Evolutionary conservation across 1,284 basidiomycete species (phyloP).

Genomic region (Austropuccinia psidii): DNA sequence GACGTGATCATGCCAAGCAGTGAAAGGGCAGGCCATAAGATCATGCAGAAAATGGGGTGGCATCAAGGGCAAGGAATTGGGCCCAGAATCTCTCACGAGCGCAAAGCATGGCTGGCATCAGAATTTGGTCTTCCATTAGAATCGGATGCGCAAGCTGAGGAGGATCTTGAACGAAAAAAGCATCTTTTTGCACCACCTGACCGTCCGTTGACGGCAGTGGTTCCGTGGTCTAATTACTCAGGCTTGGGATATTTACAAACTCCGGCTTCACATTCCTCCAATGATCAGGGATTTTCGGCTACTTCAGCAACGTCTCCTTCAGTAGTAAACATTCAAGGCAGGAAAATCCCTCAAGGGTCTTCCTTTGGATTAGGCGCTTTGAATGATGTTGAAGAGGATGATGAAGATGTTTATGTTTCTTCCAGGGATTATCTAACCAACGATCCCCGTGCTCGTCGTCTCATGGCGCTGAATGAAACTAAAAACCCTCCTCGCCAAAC

Average conservation of each 20-base stretch:
- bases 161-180: conserved; percentile 68
- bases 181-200: conserved; percentile 80
- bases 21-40: conserved; percentile 57
- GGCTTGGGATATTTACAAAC: conserved; percentile 63
- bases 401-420: conserved; percentile 32
- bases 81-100: conserved; percentile 70
- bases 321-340: not conserved
- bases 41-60: conserved; percentile 95
- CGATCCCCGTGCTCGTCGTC: conserved; percentile 24
- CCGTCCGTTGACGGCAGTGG: conserved; percentile 58
- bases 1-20: conserved; percentile 42
- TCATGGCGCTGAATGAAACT: conserved; percentile 17
- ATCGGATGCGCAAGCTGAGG: conserved; percentile 43
- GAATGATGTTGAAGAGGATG: conserved; percentile 35
- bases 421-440: conserved; percentile 8
- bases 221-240: conserved; percentile 64
- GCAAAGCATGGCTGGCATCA: conserved; percentile 58
- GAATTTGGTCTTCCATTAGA: conserved; percentile 40
- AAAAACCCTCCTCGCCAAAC: not conserved
- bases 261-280: not conserved
- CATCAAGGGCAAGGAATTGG: conserved; percentile 83
- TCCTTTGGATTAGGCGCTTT: conserved; percentile 33
- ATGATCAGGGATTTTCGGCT: not conserved
- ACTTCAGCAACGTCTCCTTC: not conserved
- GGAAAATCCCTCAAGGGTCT: conserved; percentile 26